These are phyloP conservation scores for Flaveria bidentis DNA, from an alignment of 129 eudicot genomes.

Conservation along the genomic window DNA sequence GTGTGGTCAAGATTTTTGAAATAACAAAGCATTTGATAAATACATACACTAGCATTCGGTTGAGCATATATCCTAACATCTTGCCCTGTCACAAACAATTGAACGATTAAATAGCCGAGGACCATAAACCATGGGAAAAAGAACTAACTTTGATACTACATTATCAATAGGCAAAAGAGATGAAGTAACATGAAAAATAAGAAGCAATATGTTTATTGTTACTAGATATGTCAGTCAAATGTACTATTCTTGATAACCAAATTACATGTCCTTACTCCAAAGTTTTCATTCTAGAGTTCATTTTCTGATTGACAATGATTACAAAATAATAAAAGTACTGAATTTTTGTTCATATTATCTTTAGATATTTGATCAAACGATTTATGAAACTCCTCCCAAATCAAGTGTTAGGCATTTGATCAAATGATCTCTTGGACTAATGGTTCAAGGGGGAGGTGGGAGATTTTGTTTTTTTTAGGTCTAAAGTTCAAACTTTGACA, in stretches of 20 bases:
- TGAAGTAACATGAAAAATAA: neutral
- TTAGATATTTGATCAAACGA: too few species aligned
- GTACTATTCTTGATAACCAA: neutral
- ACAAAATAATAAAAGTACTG: neutral
- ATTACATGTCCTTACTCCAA: neutral
- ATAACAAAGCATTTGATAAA: neutral
- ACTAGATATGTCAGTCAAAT: neutral
- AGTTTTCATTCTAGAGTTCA: too few species aligned
- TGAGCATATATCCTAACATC: slow-evolving; percentile 83
- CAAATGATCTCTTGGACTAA: too few species aligned
- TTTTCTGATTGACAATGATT: neutral
- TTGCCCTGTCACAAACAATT: slow-evolving; percentile 51
- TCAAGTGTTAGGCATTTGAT: slow-evolving; percentile 16
- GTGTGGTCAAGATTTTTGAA: neutral
- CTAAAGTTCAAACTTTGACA: too few species aligned
- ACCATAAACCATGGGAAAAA: neutral
- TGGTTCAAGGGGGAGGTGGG: too few species aligned
- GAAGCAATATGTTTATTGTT: neutral
- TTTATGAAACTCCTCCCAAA: neutral
- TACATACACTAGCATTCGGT: slow-evolving; percentile 84
- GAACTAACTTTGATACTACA: neutral
- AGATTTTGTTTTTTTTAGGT: too few species aligned
- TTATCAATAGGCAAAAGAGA: neutral
- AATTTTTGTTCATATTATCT: too few species aligned
- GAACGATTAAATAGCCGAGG: neutral